Conservation (phyloP, 73 alveolate species). For the Paraurostyla sp. region DNA sequence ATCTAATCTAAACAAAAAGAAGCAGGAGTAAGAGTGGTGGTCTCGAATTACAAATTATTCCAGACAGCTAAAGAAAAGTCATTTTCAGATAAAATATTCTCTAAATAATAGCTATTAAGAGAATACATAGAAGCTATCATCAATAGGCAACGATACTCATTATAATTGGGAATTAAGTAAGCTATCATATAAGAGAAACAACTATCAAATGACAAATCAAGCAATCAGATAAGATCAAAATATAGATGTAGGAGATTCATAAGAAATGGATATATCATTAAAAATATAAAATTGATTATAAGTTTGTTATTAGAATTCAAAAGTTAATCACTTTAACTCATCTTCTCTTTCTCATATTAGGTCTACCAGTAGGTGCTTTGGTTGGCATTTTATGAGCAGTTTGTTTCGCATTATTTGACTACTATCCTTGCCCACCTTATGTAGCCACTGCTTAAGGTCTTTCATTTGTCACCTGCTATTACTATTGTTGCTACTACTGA, state of each 20-base stretch:
- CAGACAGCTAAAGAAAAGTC: background rate
- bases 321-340: background rate
- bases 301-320: background rate
- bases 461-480: background rate
- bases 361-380: slow-evolving; percentile 59
- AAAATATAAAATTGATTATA: background rate
- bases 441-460: background rate
- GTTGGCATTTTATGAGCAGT: slow-evolving; percentile 62
- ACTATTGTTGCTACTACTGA: background rate
- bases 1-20: background rate
- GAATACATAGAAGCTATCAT: background rate
- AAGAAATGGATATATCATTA: no score
- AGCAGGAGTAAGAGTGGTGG: slow-evolving; percentile 42
- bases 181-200: no score
- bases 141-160: no score
- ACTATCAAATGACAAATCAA: no score
- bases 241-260: no score
- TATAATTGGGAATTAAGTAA: no score
- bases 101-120: background rate
- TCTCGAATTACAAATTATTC: background rate
- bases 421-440: slow-evolving; percentile 44
- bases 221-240: no score
- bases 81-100: background rate
- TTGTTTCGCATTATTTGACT: slow-evolving; percentile 6
- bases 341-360: slow-evolving; percentile 58